A percentile compares a stretch with the other conserved stretches of the same genome.
Evolutionary conservation across 2,329 filamentous ascomycete genomes (phyloP).

Genomic region (Nothophaeocryptopus gaeumannii): DNA sequence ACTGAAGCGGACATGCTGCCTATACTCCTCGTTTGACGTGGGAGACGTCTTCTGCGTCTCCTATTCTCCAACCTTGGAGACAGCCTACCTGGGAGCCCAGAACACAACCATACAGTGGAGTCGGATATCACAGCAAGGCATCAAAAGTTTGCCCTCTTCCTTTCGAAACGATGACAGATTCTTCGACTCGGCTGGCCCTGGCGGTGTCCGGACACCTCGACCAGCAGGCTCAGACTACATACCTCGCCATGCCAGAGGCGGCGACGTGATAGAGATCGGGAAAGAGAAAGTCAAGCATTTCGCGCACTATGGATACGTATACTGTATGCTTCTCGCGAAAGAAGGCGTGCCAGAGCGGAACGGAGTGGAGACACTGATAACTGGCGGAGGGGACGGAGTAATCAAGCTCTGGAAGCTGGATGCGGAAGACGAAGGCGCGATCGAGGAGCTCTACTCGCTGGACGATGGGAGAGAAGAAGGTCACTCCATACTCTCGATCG

Average conservation of each 20-base stretch:
- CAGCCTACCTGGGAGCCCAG: constrained; percentile 86
- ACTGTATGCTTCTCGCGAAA: constrained; percentile 86
- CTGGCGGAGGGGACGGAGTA: constrained; percentile 87
- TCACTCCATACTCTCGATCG: constrained; percentile 71
- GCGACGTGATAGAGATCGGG: constrained; percentile 74
- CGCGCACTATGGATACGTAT: constrained; percentile 92
- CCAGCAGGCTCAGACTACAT: constrained; percentile 57
- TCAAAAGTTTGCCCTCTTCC: constrained; percentile 50
- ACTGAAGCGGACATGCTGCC: constrained; percentile 76
- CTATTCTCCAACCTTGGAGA: constrained; percentile 76
- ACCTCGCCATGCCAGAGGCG: constrained; percentile 53
- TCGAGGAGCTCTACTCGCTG: constrained; percentile 66
- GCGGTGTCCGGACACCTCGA: constrained; percentile 73
- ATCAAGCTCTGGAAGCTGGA: constrained; percentile 88
- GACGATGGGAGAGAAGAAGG: constrained; percentile 58
- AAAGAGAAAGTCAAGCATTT: constrained; percentile 79
- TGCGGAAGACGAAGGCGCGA: constrained; percentile 57
- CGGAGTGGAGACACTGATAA: constrained; percentile 76
- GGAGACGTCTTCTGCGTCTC: constrained; percentile 95
- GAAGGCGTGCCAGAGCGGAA: constrained; percentile 69
- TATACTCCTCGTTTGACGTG: constrained; percentile 90
- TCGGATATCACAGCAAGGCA: constrained; percentile 38
- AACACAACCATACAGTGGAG: constrained; percentile 96
- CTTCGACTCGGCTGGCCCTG: constrained; percentile 86
- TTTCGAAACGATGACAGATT: constrained; percentile 71